Conservation (phyloP, 2,329 filamentous ascomycete genomes). For the Cladophialophora chaetospira region DNA sequence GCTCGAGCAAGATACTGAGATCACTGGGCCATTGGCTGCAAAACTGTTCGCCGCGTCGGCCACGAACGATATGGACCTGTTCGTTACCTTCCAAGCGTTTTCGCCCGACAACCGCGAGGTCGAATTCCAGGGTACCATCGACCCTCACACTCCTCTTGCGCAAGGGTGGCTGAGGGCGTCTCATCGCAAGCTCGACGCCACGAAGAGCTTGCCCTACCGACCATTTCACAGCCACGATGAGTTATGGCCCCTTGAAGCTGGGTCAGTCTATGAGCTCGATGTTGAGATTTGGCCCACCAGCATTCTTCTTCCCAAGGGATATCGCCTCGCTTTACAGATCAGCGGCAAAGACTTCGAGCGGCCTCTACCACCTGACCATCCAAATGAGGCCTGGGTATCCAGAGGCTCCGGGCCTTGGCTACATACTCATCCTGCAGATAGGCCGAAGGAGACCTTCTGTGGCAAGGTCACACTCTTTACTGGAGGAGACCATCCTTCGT, state of each 20-base stretch:
- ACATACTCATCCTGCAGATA: conserved; percentile 11
- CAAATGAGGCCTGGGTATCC: conserved; percentile 5
- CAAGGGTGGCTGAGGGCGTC: conserved; percentile 22
- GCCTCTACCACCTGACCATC: not conserved
- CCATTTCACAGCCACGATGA: conserved; percentile 21
- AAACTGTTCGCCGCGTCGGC: conserved; percentile 17
- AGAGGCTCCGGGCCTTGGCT: conserved; percentile 15
- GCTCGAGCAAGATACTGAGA: conserved; percentile 7
- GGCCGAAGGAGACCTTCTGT: conserved; percentile 5
- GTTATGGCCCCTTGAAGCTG: conserved; percentile 7
- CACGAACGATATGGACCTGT: conserved; percentile 15
- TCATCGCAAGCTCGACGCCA: conserved; percentile 16
- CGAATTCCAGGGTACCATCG: conserved; percentile 18
- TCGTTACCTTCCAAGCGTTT: conserved; percentile 21
- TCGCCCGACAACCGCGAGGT: conserved; percentile 13
- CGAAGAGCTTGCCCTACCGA: conserved; percentile 8
- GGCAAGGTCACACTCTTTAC: conserved; percentile 7
- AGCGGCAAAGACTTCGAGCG: conserved; percentile 20
- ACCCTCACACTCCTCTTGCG: conserved; percentile 21
- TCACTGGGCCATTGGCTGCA: conserved; percentile 17
- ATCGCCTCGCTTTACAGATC: conserved; percentile 13
- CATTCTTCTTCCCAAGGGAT: conserved; percentile 14
- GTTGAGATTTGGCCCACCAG: conserved; percentile 21
- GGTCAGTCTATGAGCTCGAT: conserved; percentile 14
- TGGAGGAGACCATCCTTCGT: conserved; percentile 1